Conservation (phyloP, 331 rosid genomes). For the Malus hybrid region DNA sequence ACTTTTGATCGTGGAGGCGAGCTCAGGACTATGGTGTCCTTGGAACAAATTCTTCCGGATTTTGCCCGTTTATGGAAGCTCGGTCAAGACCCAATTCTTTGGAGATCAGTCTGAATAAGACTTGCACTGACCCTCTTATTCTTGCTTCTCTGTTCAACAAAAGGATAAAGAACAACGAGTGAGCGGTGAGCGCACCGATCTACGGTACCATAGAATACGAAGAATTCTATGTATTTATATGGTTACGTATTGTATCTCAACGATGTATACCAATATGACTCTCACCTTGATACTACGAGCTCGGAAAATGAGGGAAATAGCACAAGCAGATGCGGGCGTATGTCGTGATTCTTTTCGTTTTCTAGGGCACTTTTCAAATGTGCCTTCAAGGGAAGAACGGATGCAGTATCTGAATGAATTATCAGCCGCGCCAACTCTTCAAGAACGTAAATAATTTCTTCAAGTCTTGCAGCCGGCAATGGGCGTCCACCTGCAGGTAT, state of each 20-base stretch:
- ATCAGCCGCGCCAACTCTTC: conserved; percentile 60
- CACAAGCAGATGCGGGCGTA: conserved; percentile 64
- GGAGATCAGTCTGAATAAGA: conserved; percentile 52
- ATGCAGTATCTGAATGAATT: conserved; percentile 60
- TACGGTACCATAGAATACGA: background rate
- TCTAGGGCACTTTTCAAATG: conserved; percentile 44
- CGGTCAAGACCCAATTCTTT: conserved; percentile 61
- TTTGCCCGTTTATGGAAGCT: conserved; percentile 32
- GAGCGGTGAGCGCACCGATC: background rate
- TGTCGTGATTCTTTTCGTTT: conserved; percentile 31
- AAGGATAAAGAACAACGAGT: background rate
- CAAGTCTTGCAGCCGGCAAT: conserved; percentile 76
- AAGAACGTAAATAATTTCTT: conserved; percentile 67
- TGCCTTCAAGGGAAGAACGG: conserved; percentile 58
- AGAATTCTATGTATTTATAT: background rate
- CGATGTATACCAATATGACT: background rate
- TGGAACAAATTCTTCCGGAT: conserved; percentile 10
- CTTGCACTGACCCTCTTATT: conserved; percentile 62
- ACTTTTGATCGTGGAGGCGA: background rate
- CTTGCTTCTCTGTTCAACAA: conserved; percentile 59
- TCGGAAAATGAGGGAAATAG: conserved; percentile 81
- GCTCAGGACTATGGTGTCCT: background rate
- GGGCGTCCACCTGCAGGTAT: conserved; percentile 59
- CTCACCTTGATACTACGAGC: conserved; percentile 79
- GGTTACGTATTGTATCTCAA: too few species aligned